Conservation (phyloP, 106 monocot genomes). For the Gastrodia elata region DNA sequence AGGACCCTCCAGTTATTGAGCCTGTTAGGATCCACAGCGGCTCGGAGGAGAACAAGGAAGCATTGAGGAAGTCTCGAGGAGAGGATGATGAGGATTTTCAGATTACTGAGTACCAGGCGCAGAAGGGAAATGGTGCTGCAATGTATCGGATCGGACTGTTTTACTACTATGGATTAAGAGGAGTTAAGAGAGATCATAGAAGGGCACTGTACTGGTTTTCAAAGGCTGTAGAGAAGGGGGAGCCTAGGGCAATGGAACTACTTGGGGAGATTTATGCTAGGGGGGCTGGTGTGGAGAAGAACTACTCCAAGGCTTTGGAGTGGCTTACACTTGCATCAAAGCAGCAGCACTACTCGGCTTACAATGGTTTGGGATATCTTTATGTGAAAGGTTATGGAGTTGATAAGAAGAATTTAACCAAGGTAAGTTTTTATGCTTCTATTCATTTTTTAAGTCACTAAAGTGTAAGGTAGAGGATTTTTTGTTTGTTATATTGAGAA, state of each 20-base stretch:
- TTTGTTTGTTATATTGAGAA: background rate
- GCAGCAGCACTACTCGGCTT: conserved; percentile 66
- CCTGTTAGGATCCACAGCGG: conserved; percentile 70
- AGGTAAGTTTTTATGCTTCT: conserved; percentile 23
- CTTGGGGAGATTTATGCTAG: conserved; percentile 94
- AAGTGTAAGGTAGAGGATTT: background rate
- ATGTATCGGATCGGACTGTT: conserved; percentile 74
- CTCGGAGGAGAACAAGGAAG: conserved; percentile 82
- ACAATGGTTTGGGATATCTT: conserved; percentile 90
- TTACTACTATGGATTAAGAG: conserved; percentile 85
- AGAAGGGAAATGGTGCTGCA: conserved; percentile 51
- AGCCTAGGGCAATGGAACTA: conserved; percentile 67
- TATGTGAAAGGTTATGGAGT: conserved; percentile 97
- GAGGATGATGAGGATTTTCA: conserved; percentile 92
- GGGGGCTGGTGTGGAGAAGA: conserved; percentile 82
- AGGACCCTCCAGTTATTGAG: conserved; percentile 73
- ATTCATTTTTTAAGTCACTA: background rate
- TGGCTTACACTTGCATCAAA: conserved; percentile 70
- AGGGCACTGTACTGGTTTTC: conserved; percentile 75
- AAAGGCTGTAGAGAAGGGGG: conserved; percentile 78
- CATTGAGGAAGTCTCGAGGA: conserved; percentile 64
- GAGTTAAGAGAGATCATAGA: conserved; percentile 52
- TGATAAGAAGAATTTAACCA: conserved; percentile 73
- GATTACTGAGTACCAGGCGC: conserved; percentile 84
- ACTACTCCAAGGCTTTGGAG: conserved; percentile 73